Conservation (phyloP, 208 protist species). For the Willaertia magna region DNA sequence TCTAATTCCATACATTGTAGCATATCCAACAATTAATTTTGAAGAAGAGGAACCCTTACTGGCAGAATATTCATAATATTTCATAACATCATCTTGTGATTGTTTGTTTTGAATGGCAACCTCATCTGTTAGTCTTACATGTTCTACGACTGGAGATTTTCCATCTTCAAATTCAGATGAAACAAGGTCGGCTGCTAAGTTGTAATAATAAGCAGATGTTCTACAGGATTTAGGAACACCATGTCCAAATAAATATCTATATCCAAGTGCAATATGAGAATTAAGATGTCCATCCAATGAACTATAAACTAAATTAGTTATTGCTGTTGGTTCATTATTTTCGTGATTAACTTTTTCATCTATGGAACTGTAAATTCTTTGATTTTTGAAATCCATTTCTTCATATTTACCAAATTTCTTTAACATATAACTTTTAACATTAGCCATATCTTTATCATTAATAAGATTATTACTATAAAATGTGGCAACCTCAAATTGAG, state of each 20-base stretch:
- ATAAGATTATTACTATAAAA: background rate
- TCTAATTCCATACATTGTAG: constrained; percentile 39
- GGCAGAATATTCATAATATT: constrained; percentile 42
- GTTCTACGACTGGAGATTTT: background rate
- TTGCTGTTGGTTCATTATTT: constrained; percentile 32
- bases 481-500: background rate
- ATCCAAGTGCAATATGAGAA: constrained; percentile 57
- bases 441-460: background rate
- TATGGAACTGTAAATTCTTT: background rate
- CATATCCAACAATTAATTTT: constrained; percentile 44
- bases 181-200: constrained; percentile 4
- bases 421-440: background rate
- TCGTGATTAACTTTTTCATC: background rate
- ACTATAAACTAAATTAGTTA: constrained; percentile 61
- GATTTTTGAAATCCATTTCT: background rate
- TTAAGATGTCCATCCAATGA: constrained; percentile 49
- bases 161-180: background rate
- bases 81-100: constrained; percentile 27
- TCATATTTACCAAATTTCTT: background rate
- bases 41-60: constrained; percentile 30
- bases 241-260: constrained; percentile 47
- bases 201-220: constrained; percentile 41
- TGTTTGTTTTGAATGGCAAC: background rate
- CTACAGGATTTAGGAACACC: constrained; percentile 45
- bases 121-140: background rate